Percentiles rank a stretch among this genome's conserved stretches.
These are phyloP conservation scores for Harrya chromipes DNA, from an alignment of 768 basidiomycete species.

Conservation along the genomic window DNA sequence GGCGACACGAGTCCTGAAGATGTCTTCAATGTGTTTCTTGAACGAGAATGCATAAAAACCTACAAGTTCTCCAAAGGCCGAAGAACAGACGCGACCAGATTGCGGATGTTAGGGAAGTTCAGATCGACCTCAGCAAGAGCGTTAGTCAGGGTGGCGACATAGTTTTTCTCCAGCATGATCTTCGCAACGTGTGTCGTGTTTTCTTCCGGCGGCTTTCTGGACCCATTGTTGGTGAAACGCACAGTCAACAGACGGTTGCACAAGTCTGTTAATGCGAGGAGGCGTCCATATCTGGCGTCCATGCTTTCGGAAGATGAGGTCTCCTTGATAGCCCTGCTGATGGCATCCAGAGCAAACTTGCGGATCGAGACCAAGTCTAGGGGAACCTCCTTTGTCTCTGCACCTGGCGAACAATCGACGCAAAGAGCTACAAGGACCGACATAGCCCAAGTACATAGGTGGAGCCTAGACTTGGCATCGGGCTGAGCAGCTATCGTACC, in stretches of 20 bases:
- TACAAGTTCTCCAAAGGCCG: conserved; percentile 88
- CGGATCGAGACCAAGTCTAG: conserved; percentile 84
- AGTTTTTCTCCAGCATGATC: conserved; percentile 98
- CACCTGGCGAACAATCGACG: conserved; percentile 67
- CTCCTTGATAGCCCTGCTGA: conserved; percentile 87
- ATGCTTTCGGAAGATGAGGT: conserved; percentile 52
- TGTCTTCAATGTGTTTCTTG: conserved; percentile 4
- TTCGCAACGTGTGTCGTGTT: conserved; percentile 91
- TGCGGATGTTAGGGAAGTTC: conserved; percentile 89
- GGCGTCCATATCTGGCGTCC: conserved; percentile 81
- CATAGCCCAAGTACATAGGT: conserved; percentile 82
- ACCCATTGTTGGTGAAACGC: conserved; percentile 54
- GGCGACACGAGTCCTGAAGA: conserved; percentile 83
- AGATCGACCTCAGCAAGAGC: conserved; percentile 91
- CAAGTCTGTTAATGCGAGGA: conserved; percentile 83
- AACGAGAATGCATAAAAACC: conserved; percentile 28
- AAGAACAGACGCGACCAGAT: conserved; percentile 82
- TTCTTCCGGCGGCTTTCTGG: conserved; percentile 58
- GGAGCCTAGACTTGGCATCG: conserved; percentile 51
- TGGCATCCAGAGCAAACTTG: conserved; percentile 85
- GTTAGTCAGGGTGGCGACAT: conserved; percentile 82
- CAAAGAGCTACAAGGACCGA: conserved; percentile 92
- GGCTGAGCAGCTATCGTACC: conserved; percentile 66
- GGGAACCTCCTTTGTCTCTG: conserved; percentile 74
- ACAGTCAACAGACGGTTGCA: conserved; percentile 85